phyloP scores from a whole-genome alignment of 1,284 basidiomycete genomes.

The Melampsora americana region DNA sequence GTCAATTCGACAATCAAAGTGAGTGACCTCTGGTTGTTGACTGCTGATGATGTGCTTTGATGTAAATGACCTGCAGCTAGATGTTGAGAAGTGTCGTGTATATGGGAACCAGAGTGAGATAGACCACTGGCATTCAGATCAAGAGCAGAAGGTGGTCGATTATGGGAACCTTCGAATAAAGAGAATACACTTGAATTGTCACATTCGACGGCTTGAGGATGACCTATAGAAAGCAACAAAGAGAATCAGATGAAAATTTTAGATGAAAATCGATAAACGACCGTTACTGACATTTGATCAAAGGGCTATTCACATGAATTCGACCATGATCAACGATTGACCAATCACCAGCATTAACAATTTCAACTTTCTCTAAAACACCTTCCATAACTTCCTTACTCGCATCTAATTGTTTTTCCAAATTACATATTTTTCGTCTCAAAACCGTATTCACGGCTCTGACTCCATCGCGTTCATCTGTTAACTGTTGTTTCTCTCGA shows the following conservation, averaged over 20 bases:
- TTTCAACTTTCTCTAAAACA: slow-evolving; percentile 28
- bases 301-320: slow-evolving; percentile 33
- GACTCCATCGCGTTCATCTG: slow-evolving; percentile 35
- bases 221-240: not conserved
- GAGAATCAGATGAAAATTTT: not conserved
- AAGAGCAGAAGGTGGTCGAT: not conserved
- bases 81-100: not conserved
- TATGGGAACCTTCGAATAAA: not conserved
- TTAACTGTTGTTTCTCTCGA: slow-evolving; percentile 25
- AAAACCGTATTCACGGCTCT: slow-evolving; percentile 38
- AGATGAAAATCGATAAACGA: not conserved
- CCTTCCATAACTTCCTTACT: slow-evolving; percentile 39
- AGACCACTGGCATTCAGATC: not conserved
- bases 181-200: not conserved
- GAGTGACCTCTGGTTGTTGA: slow-evolving; percentile 27
- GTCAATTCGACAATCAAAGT: slow-evolving; percentile 40
- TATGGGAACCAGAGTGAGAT: not conserved
- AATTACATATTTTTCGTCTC: slow-evolving; percentile 24
- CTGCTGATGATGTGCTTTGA: slow-evolving; percentile 5
- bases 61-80: not conserved
- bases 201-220: not conserved
- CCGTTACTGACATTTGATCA: not conserved
- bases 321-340: slow-evolving; percentile 33
- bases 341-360: slow-evolving; percentile 39
- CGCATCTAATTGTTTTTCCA: slow-evolving; percentile 32